Percentiles rank a stretch among this genome's conserved stretches.
Evolutionary conservation across 305 asterid species (phyloP).

Genomic region (Fraxinus nigra): DNA sequence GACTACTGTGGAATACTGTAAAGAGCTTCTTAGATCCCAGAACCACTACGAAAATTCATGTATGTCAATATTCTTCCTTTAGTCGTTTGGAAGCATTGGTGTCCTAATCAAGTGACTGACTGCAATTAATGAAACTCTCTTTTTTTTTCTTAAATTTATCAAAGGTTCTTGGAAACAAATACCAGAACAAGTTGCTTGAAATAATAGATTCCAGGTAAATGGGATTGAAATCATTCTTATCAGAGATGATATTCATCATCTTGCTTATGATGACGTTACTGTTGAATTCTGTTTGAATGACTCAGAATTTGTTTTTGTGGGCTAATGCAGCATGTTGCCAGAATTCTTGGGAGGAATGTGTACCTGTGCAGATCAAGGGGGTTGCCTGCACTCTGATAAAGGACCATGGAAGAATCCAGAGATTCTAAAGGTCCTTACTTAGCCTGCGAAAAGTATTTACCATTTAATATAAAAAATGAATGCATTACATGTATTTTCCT

Average conservation of each 20-base stretch:
- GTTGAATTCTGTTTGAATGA: background rate
- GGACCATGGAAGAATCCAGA: constrained; percentile 99
- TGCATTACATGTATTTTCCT: constrained; percentile 12
- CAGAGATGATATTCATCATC: background rate
- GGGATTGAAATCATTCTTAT: background rate
- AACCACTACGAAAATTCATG: constrained; percentile 96
- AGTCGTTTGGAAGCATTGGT: constrained; percentile 10
- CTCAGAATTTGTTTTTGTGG: constrained; percentile 10
- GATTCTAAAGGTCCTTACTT: constrained; percentile 63
- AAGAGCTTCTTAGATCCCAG: constrained; percentile 89
- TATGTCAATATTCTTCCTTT: constrained; percentile 29
- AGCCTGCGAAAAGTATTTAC: background rate
- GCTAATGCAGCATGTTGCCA: constrained; percentile 75
- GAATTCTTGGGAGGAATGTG: constrained; percentile 90
- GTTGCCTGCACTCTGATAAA: constrained; percentile 94
- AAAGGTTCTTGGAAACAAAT: constrained; percentile 91
- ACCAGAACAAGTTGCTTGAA: constrained; percentile 83
- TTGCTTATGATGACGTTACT: constrained; percentile 8
- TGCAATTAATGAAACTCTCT: constrained; percentile 8
- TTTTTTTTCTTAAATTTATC: constrained; percentile 17
- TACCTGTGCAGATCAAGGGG: constrained; percentile 81
- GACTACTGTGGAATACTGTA: constrained; percentile 86
- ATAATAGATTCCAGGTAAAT: constrained; percentile 78
- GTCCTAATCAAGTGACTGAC: background rate
- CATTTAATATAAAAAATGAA: background rate